Percentiles rank a stretch among this genome's conserved stretches.
These are phyloP conservation scores for Fusarium euwallaceae DNA, from an alignment of 2,329 filamentous ascomycete species.

Conservation along the genomic window DNA sequence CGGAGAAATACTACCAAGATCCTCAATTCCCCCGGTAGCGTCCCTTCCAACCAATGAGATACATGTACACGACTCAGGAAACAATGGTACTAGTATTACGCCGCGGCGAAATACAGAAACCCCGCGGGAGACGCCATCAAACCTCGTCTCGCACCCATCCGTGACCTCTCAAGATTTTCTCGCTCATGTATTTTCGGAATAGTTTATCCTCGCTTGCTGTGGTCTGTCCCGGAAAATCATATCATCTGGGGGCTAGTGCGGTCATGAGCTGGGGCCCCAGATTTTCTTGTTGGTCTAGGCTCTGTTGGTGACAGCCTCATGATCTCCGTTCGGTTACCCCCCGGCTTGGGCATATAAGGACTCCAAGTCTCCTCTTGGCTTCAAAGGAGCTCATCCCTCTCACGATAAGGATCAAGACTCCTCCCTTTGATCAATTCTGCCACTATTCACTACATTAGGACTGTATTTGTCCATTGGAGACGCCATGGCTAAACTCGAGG, in stretches of 20 bases:
- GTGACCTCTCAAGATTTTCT: not conserved
- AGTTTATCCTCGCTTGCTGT: not conserved
- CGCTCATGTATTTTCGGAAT: not conserved
- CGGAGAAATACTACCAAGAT: not conserved
- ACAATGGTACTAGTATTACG: not conserved
- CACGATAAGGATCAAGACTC: not conserved
- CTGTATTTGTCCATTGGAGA: not conserved
- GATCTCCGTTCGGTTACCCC: not conserved
- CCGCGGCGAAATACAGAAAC: not conserved
- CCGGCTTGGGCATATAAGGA: not conserved
- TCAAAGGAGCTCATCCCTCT: not conserved
- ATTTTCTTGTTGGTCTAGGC: not conserved
- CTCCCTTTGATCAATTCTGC: not conserved
- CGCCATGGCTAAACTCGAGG: not conserved
- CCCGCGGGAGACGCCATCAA: not conserved
- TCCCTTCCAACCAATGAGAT: not conserved
- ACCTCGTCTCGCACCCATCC: not conserved
- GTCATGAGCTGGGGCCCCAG: slow-evolving; percentile 4
- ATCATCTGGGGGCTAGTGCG: not conserved
- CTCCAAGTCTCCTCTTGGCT: not conserved
- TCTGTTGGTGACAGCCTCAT: not conserved
- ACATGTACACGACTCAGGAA: not conserved
- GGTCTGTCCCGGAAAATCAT: slow-evolving; percentile 2
- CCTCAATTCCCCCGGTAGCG: not conserved
- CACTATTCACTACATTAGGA: not conserved